Evolutionary conservation across 148 eudicot species (phyloP).

Genomic region (Drosera capensis): DNA sequence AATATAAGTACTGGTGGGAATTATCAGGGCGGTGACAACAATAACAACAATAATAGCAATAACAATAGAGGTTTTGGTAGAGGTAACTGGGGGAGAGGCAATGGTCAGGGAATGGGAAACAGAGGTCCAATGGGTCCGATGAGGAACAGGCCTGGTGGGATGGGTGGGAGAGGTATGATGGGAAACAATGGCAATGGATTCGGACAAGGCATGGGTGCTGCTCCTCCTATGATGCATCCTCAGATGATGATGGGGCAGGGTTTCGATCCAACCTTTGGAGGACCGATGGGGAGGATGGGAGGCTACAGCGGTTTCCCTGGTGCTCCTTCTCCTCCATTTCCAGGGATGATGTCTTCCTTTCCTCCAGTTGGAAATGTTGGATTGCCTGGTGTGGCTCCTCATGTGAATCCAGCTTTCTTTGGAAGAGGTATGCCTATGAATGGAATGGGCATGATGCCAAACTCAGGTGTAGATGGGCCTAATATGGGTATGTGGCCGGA

Average conservation of each 20-base stretch:
- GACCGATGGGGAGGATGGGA: conserved; percentile 79
- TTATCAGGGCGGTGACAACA: conserved; percentile 34
- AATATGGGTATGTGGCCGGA: conserved; percentile 88
- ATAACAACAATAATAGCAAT: too few relatives aligned
- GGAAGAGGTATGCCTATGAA: conserved; percentile 73
- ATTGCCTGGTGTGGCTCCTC: conserved; percentile 79
- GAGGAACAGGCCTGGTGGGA: conserved; percentile 47
- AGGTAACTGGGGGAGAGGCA: conserved; percentile 82
- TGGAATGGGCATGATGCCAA: conserved; percentile 85
- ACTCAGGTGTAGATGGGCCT: conserved; percentile 62
- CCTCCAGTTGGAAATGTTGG: conserved; percentile 69
- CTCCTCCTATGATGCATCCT: conserved; percentile 63
- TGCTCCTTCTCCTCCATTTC: conserved; percentile 48
- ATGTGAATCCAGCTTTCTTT: conserved; percentile 83
- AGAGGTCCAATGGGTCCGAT: conserved; percentile 51
- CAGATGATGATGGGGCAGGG: conserved; percentile 88
- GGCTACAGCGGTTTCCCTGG: conserved; percentile 53
- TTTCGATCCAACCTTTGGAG: conserved; percentile 74
- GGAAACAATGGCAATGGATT: conserved; percentile 64
- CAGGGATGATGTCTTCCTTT: conserved; percentile 59
- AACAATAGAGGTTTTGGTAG: conserved; percentile 37
- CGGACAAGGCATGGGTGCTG: conserved; percentile 51
- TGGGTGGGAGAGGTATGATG: conserved; percentile 55
- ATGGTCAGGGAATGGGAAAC: conserved; percentile 46
- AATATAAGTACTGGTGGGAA: conserved; percentile 34